Evolutionary conservation across 768 basidiomycete genomes (phyloP).

Genomic region (Trametes punicea): DNA sequence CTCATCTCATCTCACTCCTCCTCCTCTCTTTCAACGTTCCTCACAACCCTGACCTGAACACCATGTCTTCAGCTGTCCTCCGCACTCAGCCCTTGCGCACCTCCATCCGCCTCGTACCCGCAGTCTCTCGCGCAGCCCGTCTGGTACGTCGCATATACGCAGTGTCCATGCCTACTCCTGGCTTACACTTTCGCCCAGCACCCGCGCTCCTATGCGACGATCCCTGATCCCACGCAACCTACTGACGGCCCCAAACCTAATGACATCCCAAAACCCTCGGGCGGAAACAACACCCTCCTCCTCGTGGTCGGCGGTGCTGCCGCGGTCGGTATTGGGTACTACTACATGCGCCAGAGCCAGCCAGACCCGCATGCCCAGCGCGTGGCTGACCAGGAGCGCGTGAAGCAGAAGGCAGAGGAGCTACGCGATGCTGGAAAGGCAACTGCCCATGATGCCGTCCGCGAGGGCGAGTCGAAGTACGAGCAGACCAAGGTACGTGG

Average conservation of each 20-base stretch:
- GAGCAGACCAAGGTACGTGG: constrained; percentile 34
- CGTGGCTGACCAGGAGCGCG: constrained; percentile 33
- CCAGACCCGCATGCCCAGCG: constrained; percentile 23
- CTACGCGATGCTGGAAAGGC: constrained; percentile 32
- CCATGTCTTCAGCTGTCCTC: constrained; percentile 22
- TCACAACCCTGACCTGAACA: no score
- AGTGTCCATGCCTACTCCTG: not conserved
- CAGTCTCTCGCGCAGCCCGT: constrained; percentile 13
- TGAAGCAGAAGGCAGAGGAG: constrained; percentile 29
- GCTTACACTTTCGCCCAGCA: constrained; percentile 8
- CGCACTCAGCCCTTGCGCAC: constrained; percentile 26
- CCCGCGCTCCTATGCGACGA: constrained; percentile 23
- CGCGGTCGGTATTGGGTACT: constrained; percentile 37
- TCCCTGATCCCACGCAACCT: constrained; percentile 27
- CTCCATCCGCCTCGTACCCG: constrained; percentile 15
- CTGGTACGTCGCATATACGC: constrained; percentile 6
- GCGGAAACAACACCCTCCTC: constrained; percentile 27
- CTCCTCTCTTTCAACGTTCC: not conserved
- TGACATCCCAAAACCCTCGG: constrained; percentile 20
- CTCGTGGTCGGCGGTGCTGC: constrained; percentile 30
- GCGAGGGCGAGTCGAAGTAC: constrained; percentile 34
- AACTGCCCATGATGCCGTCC: constrained; percentile 28
- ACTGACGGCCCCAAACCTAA: constrained; percentile 22
- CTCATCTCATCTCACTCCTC: not conserved
- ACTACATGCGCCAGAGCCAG: constrained; percentile 30